These are phyloP conservation scores for Aspergillus mulundensis DNA, from an alignment of 495 filamentous ascomycete species.

Conservation along the genomic window DNA sequence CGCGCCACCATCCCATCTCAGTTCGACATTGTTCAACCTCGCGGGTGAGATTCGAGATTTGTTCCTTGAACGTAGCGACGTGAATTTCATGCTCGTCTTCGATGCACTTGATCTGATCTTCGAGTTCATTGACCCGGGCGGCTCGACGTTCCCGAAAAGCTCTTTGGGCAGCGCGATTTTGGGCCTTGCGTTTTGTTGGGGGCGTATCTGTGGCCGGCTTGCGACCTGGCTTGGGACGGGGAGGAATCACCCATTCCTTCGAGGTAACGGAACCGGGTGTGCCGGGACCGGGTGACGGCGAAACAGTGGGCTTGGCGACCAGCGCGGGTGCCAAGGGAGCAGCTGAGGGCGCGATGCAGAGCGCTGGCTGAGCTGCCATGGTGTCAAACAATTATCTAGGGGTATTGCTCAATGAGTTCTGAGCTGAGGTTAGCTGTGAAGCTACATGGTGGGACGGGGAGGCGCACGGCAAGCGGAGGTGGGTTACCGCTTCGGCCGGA, in stretches of 20 bases:
- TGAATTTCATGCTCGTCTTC: conserved; percentile 49
- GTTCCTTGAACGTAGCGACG: conserved; percentile 38
- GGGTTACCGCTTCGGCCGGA: conserved; percentile 32
- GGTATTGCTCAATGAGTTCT: conserved; percentile 1
- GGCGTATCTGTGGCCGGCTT: conserved; percentile 90
- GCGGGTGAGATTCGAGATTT: conserved; percentile 48
- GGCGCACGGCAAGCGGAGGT: conserved; percentile 16
- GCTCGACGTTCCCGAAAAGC: conserved; percentile 86
- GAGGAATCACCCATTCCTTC: conserved; percentile 85
- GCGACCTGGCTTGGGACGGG: conserved; percentile 85
- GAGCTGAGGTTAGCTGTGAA: background rate
- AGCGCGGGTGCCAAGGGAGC: conserved; percentile 35
- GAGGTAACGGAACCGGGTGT: conserved; percentile 55
- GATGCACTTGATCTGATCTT: conserved; percentile 72
- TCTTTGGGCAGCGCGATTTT: conserved; percentile 89
- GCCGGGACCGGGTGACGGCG: conserved; percentile 40
- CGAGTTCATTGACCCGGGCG: conserved; percentile 78
- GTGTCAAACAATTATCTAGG: background rate
- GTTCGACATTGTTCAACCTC: conserved; percentile 48
- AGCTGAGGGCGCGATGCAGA: conserved; percentile 25
- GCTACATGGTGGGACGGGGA: conserved; percentile 4
- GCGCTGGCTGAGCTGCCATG: conserved; percentile 33
- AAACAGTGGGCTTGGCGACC: conserved; percentile 33
- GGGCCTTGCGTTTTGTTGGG: conserved; percentile 86
- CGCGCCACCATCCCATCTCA: conserved; percentile 46